Evolutionary conservation across 164 flowering plant species (phyloP).

Genomic region (Macadamia tetraphylla): DNA sequence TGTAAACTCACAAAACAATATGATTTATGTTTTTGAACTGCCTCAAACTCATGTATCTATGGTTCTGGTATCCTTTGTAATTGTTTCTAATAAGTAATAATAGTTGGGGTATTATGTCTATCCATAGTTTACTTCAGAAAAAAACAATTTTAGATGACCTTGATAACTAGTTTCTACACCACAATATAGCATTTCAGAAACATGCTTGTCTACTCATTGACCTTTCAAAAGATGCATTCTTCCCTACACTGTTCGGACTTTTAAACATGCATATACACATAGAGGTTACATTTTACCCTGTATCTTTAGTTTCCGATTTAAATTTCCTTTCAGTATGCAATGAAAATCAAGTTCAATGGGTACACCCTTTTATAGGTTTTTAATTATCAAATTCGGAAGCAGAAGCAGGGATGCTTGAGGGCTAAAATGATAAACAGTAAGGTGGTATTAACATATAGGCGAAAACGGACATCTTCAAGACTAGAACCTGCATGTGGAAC

Average conservation of each 20-base stretch:
- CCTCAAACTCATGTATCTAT: too few relatives aligned
- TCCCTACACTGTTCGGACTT: neutral
- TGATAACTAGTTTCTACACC: neutral
- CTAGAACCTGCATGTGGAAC: neutral
- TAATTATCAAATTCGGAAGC: neutral
- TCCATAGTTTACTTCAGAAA: neutral
- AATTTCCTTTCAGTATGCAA: neutral
- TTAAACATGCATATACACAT: neutral
- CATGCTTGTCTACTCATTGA: neutral
- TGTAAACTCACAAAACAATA: neutral
- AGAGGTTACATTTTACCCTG: neutral
- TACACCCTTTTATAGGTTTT: neutral
- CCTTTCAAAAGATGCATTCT: neutral
- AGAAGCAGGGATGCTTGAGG: conserved; percentile 6
- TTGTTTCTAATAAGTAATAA: neutral
- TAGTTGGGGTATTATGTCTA: neutral
- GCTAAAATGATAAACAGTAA: conserved; percentile 21
- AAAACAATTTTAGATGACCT: neutral
- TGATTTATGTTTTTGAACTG: too few relatives aligned
- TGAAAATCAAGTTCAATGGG: neutral
- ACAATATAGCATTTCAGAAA: neutral
- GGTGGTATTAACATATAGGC: conserved; percentile 22
- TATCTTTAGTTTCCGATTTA: neutral
- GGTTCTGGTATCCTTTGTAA: neutral
- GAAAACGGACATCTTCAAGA: conserved; percentile 16